phyloP scores from a whole-genome alignment of 768 basidiomycete genomes.

The Naganishia friedmannii region DNA sequence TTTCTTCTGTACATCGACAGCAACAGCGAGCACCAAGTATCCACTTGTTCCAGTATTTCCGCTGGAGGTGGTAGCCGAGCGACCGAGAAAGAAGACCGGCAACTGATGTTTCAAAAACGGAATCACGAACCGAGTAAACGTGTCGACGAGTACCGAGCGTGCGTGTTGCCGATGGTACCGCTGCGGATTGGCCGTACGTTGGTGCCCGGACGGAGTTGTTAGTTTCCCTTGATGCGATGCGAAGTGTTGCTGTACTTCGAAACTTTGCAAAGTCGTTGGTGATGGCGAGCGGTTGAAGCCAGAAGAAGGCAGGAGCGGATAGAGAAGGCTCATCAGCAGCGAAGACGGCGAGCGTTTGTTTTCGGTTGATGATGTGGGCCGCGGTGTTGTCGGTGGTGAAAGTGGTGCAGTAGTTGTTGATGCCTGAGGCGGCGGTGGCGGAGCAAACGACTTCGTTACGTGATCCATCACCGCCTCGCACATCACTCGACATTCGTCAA shows the following conservation, averaged over 20 bases:
- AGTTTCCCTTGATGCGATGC: constrained; percentile 17
- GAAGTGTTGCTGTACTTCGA: background rate
- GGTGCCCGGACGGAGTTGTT: background rate
- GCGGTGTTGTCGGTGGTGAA: background rate
- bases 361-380: background rate
- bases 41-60: background rate
- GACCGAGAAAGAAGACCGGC: constrained; percentile 45
- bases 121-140: constrained; percentile 49
- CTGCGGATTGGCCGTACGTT: constrained; percentile 31
- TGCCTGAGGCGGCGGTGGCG: constrained; percentile 18
- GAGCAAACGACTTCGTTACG: constrained; percentile 48
- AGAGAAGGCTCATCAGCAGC: constrained; percentile 48
- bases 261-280: background rate
- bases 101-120: constrained; percentile 45
- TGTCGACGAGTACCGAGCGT: constrained; percentile 51
- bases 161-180: constrained; percentile 50
- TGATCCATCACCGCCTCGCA: constrained; percentile 43
- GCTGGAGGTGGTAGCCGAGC: constrained; percentile 21
- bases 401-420: constrained; percentile 18
- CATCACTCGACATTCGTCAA: constrained; percentile 30
- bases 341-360: constrained; percentile 35
- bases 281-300: background rate
- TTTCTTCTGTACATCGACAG: background rate
- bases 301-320: constrained; percentile 34
- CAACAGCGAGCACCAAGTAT: background rate